Evolutionary conservation across 352 stramenopile species (phyloP).

Genomic region (Peronospora belbahrii): DNA sequence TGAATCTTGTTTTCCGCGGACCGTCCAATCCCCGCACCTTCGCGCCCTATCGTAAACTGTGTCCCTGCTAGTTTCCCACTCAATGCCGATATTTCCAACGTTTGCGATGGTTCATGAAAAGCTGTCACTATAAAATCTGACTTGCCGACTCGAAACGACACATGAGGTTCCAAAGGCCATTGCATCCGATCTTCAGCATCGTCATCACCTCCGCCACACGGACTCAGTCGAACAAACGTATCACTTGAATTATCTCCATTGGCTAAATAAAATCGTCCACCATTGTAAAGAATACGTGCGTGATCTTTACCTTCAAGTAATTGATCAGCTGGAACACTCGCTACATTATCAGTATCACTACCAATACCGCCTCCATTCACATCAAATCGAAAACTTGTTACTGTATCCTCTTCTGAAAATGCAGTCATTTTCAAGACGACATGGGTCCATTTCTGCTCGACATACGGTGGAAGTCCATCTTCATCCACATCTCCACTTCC

Average conservation of each 20-base stretch:
- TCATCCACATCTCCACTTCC: slow-evolving; percentile 21
- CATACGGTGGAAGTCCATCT: slow-evolving; percentile 19
- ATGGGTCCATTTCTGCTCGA: slow-evolving; percentile 50
- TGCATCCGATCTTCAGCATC: slow-evolving; percentile 61
- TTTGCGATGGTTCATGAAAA: slow-evolving; percentile 46
- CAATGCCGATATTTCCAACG: slow-evolving; percentile 45
- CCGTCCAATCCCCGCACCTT: slow-evolving; percentile 81
- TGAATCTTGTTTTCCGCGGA: slow-evolving; percentile 89
- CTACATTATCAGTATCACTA: slow-evolving; percentile 38
- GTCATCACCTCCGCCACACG: slow-evolving; percentile 22
- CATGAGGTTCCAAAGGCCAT: slow-evolving; percentile 56
- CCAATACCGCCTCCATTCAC: slow-evolving; percentile 45
- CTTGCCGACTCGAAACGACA: slow-evolving; percentile 72
- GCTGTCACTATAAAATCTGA: slow-evolving; percentile 68
- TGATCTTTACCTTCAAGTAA: slow-evolving; percentile 44
- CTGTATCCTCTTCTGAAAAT: slow-evolving; percentile 60
- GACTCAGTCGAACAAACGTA: slow-evolving; percentile 61
- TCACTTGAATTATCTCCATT: slow-evolving; percentile 47
- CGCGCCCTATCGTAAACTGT: slow-evolving; percentile 75
- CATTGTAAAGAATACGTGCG: slow-evolving; percentile 44
- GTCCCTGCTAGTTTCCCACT: slow-evolving; percentile 57
- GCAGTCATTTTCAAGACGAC: slow-evolving; percentile 83
- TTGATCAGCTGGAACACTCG: slow-evolving; percentile 71
- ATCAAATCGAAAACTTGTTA: slow-evolving; percentile 73
- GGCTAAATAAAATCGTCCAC: slow-evolving; percentile 56